Evolutionary conservation across 2,329 filamentous ascomycete genomes (phyloP).

Genomic region (Fusarium equiseti): DNA sequence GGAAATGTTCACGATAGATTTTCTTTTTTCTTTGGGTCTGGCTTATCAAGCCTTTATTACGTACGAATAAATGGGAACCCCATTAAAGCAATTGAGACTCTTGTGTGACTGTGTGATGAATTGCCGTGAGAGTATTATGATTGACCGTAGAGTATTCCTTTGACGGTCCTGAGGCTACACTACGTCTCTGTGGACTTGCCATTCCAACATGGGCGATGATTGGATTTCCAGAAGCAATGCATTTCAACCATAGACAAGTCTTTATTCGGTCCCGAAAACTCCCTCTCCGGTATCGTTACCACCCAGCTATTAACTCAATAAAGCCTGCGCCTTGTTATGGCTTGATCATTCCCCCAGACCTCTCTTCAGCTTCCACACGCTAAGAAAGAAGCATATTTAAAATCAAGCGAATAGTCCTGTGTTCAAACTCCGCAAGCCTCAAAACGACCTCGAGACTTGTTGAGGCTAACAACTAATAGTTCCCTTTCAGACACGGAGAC

Average conservation of each 20-base stretch:
- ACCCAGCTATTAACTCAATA: neutral
- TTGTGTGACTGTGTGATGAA: neutral
- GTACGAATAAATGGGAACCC: conserved; percentile 43
- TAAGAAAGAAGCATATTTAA: conserved; percentile 1
- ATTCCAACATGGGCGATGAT: too few relatives aligned
- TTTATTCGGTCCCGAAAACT: neutral
- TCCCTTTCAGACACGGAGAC: neutral
- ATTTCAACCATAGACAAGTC: neutral
- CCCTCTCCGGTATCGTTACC: neutral
- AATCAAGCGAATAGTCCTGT: neutral
- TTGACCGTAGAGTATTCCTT: neutral
- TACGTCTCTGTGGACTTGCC: too few relatives aligned
- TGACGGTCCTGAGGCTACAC: too few relatives aligned
- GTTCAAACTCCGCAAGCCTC: neutral
- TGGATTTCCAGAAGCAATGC: neutral
- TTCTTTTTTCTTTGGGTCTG: conserved; percentile 46
- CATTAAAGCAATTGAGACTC: neutral
- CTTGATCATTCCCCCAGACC: neutral
- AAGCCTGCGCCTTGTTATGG: neutral
- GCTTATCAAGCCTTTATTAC: conserved; percentile 43
- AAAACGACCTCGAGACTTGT: neutral
- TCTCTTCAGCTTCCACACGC: neutral
- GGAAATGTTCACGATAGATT: conserved; percentile 53
- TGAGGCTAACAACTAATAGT: too few relatives aligned
- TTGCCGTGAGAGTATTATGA: neutral